phyloP scores from a whole-genome alignment of 2,329 filamentous ascomycete species.

The Akanthomyces uredinophilus region DNA sequence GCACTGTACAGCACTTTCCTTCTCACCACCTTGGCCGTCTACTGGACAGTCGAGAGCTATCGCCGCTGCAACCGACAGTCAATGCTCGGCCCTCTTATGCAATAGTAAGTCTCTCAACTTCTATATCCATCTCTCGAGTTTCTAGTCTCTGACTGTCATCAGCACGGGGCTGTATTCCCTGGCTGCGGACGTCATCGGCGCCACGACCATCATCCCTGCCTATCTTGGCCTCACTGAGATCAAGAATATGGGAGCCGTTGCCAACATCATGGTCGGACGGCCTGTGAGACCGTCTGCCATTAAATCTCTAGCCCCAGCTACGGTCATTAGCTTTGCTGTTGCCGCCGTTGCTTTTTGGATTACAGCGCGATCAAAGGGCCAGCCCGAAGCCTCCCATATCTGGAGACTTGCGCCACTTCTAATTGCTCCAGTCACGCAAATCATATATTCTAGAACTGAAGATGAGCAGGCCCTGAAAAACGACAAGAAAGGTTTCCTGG shows the following conservation, averaged over 20 bases:
- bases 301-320: background rate
- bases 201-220: background rate
- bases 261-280: background rate
- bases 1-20: background rate
- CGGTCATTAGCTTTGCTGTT: background rate
- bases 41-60: conserved; percentile 6
- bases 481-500: background rate
- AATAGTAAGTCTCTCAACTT: background rate
- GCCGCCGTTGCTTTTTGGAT: background rate
- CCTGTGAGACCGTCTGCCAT: background rate
- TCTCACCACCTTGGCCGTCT: background rate
- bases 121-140: background rate
- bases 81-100: background rate
- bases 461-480: background rate
- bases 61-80: conserved; percentile 5
- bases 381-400: background rate
- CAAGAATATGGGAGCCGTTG: background rate
- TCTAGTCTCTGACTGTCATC: background rate
- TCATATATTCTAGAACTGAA: background rate
- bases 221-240: conserved; percentile 2
- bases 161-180: background rate
- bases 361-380: background rate
- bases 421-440: background rate
- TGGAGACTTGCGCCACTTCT: conserved; percentile 3
- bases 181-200: background rate